phyloP scores from a whole-genome alignment of 106 monocot species.

The Dendrobium officinale region DNA sequence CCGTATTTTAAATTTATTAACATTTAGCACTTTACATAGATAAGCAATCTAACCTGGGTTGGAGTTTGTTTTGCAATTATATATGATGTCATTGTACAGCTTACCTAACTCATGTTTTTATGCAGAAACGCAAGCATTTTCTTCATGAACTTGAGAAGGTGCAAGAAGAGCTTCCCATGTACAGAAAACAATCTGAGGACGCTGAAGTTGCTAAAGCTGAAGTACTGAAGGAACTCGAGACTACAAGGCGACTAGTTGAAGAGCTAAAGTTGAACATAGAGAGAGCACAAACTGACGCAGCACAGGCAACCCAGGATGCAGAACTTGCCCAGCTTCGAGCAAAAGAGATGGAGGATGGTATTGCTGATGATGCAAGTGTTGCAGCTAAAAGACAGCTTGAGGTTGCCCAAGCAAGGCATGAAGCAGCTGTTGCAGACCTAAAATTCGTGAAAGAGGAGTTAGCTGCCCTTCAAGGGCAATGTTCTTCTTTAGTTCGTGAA shows the following conservation, averaged over 20 bases:
- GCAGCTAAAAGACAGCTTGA: constrained; percentile 21
- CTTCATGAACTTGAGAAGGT: constrained; percentile 16
- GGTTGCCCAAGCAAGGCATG: constrained; percentile 20
- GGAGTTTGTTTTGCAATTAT: background rate
- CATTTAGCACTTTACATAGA: background rate
- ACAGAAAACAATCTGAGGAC: constrained; percentile 18
- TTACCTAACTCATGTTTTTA: background rate
- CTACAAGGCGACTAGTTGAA: constrained; percentile 15
- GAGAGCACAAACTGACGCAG: constrained; percentile 20
- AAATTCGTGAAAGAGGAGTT: constrained; percentile 18
- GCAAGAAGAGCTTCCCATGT: constrained; percentile 15
- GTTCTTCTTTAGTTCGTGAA: constrained; percentile 7
- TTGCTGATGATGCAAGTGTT: constrained; percentile 20
- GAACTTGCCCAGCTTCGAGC: constrained; percentile 25
- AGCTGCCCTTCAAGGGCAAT: constrained; percentile 4
- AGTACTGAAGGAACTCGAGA: constrained; percentile 14
- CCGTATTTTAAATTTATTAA: background rate
- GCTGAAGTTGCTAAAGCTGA: constrained; percentile 16
- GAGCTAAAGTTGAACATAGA: constrained; percentile 22
- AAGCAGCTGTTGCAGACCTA: constrained; percentile 16
- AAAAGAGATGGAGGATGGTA: constrained; percentile 24
- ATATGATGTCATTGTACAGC: background rate
- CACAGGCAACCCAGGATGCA: constrained; percentile 24
- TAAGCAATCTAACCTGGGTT: background rate
- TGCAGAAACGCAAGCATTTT: constrained; percentile 19